Base-by-base conservation (phyloP, 768 basidiomycete species). In the Leccinellum rugosiceps region DNA sequence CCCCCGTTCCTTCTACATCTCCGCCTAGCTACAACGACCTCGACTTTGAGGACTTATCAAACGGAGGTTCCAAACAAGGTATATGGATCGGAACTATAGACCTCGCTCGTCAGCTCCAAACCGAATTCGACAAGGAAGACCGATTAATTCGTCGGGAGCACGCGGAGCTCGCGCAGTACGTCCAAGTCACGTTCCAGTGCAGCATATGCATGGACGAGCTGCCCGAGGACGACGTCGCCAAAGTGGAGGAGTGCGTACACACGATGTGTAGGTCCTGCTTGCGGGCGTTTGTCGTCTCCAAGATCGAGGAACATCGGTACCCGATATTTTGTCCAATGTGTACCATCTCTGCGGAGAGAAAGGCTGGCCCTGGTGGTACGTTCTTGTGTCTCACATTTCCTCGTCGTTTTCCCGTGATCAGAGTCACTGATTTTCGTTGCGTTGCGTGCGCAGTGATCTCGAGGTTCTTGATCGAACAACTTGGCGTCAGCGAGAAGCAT, bases 241-340 rank as follows among this genome's bases (percentile, higher is more conserved):
- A 61, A n/a, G 63, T 84, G 15, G 75, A 70, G 9, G 67, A 28
- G 2, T 88, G 86, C 59, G 60, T 61, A 11, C 86, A 88, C 63
- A 58, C 58, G 15, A 80, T 82, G 64, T 88, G 87, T 67, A 73
- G 81, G 50, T 65, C 71, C 2, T 88, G 87, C 63, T 58, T 86
- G 50, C 71, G 66, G 53, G 59, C 58, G 4, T 78, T 81, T 51
- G 70, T 80, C 13, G 62, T 61, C 30, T 71, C 77, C 6, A 80
- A 79, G 67, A 73, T 88, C 19, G 72, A 74, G 15, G 82, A 83
- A 35, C 77, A 76, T 52, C 77, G 76, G 10, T 87, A 79, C 49
- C 87, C 87, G 4, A 80, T 88, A 30, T 64, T 79, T 13, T 88
- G 87, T 67, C 87, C 87, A 1, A 62, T 78, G 31, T 89, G 87